These are phyloP conservation scores for Abortiporus biennis DNA, from an alignment of 1,284 basidiomycete genomes.

Conservation along the genomic window DNA sequence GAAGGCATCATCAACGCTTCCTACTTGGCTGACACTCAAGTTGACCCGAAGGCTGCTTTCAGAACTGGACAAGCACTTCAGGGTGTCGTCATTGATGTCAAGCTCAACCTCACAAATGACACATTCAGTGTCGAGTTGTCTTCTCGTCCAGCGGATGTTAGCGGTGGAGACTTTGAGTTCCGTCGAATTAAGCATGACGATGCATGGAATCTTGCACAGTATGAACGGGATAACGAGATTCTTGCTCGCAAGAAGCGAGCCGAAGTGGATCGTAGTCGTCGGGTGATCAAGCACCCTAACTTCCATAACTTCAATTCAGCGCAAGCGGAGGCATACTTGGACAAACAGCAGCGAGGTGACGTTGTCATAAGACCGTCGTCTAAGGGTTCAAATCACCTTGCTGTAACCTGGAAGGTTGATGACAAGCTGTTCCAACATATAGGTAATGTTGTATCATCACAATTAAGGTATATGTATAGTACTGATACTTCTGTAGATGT, in stretches of 20 bases:
- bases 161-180: conserved; percentile 58
- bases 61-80: conserved; percentile 77
- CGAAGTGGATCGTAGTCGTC: conserved; percentile 69
- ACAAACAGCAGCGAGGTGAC: conserved; percentile 89
- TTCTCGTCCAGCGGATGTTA: conserved; percentile 66
- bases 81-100: conserved; percentile 75
- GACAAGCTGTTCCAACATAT: conserved; percentile 97
- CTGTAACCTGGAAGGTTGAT: conserved; percentile 99
- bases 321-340: conserved; percentile 88
- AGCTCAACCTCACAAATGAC: conserved; percentile 57
- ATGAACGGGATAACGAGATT: conserved; percentile 69
- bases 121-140: conserved; percentile 76
- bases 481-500: conserved; percentile 61
- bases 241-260: conserved; percentile 81
- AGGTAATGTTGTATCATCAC: conserved; percentile 38
- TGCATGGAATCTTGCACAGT: conserved; percentile 64
- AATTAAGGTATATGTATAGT: conserved; percentile 1
- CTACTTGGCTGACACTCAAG: conserved; percentile 53
- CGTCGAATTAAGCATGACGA: conserved; percentile 59
- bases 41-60: conserved; percentile 42
- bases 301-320: conserved; percentile 94
- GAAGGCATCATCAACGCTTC: conserved; percentile 76
- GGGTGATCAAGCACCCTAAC: conserved; percentile 97
- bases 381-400: conserved; percentile 90
- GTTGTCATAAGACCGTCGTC: conserved; percentile 96